phyloP scores from a whole-genome alignment of 371 early-diverging fungal species.

The Rhizopus delemar region DNA sequence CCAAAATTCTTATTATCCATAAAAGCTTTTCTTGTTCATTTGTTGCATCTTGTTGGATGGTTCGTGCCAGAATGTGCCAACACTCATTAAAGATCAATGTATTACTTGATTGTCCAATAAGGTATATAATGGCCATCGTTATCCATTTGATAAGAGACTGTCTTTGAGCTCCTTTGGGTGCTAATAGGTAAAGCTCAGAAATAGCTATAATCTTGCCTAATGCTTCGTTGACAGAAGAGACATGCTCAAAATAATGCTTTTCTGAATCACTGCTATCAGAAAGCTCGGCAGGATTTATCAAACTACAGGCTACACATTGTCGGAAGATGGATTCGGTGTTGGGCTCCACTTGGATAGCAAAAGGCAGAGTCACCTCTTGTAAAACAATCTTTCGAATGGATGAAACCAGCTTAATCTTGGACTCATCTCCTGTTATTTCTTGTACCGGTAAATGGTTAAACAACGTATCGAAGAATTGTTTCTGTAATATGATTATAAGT shows the following conservation, averaged over 20 bases:
- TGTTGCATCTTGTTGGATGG: slow-evolving; percentile 12
- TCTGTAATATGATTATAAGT: slow-evolving; percentile 4
- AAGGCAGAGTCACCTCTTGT: slow-evolving; percentile 14
- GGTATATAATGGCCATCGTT: slow-evolving; percentile 3
- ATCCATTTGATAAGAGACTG: slow-evolving; percentile 11
- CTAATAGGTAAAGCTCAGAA: slow-evolving; percentile 16
- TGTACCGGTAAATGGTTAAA: slow-evolving; percentile 27
- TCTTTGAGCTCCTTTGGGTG: slow-evolving; percentile 28
- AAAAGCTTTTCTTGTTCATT: slow-evolving; percentile 23
- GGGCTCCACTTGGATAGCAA: neutral
- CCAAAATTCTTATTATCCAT: slow-evolving; percentile 56
- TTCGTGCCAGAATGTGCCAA: slow-evolving; percentile 24
- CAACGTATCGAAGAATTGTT: slow-evolving; percentile 24
- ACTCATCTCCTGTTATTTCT: slow-evolving; percentile 10
- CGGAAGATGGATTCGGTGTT: neutral
- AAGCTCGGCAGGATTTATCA: neutral
- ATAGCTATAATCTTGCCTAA: slow-evolving; percentile 1
- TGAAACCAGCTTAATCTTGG: slow-evolving; percentile 9
- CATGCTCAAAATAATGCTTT: neutral
- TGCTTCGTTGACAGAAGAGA: neutral
- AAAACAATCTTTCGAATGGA: slow-evolving; percentile 19
- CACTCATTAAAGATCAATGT: slow-evolving; percentile 2
- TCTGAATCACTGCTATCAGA: neutral
- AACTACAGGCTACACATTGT: slow-evolving; percentile 1
- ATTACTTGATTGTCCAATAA: slow-evolving; percentile 2